Conservation (phyloP, 1,139 yeast genomes). For the Diutina scorzettiae region DNA sequence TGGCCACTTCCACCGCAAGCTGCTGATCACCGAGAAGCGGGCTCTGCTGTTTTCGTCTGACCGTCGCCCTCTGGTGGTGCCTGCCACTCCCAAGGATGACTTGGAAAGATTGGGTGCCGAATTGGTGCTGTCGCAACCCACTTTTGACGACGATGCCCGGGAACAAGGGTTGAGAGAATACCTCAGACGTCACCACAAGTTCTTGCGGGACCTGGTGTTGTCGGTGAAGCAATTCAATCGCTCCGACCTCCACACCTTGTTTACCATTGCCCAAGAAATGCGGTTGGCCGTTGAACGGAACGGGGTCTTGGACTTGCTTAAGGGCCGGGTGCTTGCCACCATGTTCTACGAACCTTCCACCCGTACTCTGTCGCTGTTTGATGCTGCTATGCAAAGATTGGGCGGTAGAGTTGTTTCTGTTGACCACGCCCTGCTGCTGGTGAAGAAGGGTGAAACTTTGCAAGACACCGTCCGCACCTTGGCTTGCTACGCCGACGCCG, state of each 20-base stretch:
- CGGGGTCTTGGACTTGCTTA: conserved; percentile 83
- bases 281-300: conserved; percentile 93
- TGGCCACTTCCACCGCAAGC: conserved; percentile 32
- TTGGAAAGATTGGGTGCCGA: conserved; percentile 56
- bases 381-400: conserved; percentile 98
- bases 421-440: conserved; percentile 76
- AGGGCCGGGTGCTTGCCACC: conserved; percentile 86
- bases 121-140: conserved; percentile 63
- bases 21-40: conserved; percentile 22
- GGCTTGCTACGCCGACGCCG: conserved; percentile 94
- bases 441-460: conserved; percentile 94
- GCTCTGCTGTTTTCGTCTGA: conserved; percentile 36
- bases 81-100: conserved; percentile 18
- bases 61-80: conserved; percentile 33
- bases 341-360: conserved; percentile 98
- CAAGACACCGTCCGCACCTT: conserved; percentile 93
- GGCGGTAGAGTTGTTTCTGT: conserved; percentile 96
- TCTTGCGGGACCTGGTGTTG: conserved; percentile 75
- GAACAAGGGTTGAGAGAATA: conserved; percentile 66
- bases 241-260: conserved; percentile 80
- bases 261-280: conserved; percentile 97
- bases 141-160: conserved; percentile 47
- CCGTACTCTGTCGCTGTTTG: conserved; percentile 90
- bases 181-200: conserved; percentile 75
- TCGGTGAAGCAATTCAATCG: conserved; percentile 83